phyloP scores from a whole-genome alignment of 2,329 filamentous ascomycete species.

The Fusarium xylarioides region DNA sequence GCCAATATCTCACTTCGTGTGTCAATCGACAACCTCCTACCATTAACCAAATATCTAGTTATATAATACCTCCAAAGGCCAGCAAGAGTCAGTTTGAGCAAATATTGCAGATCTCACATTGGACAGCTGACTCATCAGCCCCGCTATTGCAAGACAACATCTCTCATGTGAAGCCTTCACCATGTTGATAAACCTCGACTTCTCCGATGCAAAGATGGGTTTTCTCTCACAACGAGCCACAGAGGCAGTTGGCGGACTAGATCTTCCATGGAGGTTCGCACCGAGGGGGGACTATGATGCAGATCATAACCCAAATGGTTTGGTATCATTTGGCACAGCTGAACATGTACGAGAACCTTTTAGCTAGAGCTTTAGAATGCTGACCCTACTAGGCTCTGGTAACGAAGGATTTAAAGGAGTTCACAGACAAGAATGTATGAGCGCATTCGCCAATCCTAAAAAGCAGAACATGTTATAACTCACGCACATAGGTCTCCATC shows the following conservation, averaged over 20 bases:
- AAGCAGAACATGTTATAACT: neutral
- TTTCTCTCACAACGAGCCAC: conserved; percentile 39
- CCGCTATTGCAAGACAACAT: neutral
- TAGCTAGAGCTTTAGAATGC: neutral
- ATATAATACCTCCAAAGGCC: neutral
- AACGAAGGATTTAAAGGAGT: conserved; percentile 47
- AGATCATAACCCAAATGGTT: conserved; percentile 50
- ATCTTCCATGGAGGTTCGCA: conserved; percentile 48
- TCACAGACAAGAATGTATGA: conserved; percentile 45
- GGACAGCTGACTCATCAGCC: conserved; percentile 30
- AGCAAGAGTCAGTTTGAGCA: neutral
- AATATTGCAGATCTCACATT: neutral
- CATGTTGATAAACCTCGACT: conserved; percentile 28
- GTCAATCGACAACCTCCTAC: neutral
- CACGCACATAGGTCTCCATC: conserved; percentile 36
- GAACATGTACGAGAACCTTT: conserved; percentile 51
- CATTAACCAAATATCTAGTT: neutral
- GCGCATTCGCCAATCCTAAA: neutral
- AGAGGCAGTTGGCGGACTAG: conserved; percentile 36
- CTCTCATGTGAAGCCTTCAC: neutral
- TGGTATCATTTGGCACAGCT: conserved; percentile 59
- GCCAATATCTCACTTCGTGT: neutral
- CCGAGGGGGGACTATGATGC: conserved; percentile 50
- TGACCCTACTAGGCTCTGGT: conserved; percentile 48
- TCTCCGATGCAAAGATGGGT: conserved; percentile 1